A percentile compares a stretch with the other conserved stretches of the same genome.
Conservation (phyloP, 495 filamentous ascomycete genomes). For the Bryoglossum gracile region DNA sequence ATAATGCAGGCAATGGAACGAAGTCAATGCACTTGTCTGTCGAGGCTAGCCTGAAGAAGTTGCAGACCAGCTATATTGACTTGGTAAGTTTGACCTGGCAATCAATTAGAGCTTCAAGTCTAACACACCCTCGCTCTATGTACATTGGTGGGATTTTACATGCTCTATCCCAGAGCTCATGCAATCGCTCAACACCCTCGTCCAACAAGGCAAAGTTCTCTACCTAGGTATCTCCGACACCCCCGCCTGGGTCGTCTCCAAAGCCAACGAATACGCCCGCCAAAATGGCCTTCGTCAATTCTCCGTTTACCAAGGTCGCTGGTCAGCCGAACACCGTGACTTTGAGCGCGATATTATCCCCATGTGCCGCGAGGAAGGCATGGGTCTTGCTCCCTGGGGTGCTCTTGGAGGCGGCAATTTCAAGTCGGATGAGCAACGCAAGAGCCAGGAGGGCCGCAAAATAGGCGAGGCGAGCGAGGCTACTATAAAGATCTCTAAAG, state of each 20-base stretch:
- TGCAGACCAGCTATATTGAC: conserved; percentile 62
- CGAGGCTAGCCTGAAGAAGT: conserved; percentile 47
- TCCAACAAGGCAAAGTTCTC: conserved; percentile 55
- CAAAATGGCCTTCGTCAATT: conserved; percentile 58
- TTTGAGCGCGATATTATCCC: conserved; percentile 66
- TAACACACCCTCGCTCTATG: conserved; percentile 31
- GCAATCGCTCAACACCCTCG: conserved; percentile 55
- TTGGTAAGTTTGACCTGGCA: conserved; percentile 20
- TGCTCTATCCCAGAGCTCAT: conserved; percentile 58
- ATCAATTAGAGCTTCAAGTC: conserved; percentile 1
- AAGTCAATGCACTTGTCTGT: conserved; percentile 52
- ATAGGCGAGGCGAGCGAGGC: conserved; percentile 10
- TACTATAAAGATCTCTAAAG: conserved; percentile 45
- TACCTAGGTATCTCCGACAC: conserved; percentile 65
- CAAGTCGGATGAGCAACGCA: conserved; percentile 43
- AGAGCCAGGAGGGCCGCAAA: conserved; percentile 18
- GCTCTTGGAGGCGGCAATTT: conserved; percentile 57
- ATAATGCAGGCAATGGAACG: conserved; percentile 48
- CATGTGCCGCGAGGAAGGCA: conserved; percentile 59
- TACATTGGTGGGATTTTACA: conserved; percentile 60
- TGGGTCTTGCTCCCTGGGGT: conserved; percentile 61
- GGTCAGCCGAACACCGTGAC: conserved; percentile 54
- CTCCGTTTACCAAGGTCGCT: conserved; percentile 59
- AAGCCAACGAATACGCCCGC: conserved; percentile 62
- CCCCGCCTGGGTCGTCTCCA: conserved; percentile 62